A percentile compares a stretch with the other conserved stretches of the same genome.
Evolutionary conservation across 23 red algal species (phyloP).

Genomic region (Rhodosorus marinus): DNA sequence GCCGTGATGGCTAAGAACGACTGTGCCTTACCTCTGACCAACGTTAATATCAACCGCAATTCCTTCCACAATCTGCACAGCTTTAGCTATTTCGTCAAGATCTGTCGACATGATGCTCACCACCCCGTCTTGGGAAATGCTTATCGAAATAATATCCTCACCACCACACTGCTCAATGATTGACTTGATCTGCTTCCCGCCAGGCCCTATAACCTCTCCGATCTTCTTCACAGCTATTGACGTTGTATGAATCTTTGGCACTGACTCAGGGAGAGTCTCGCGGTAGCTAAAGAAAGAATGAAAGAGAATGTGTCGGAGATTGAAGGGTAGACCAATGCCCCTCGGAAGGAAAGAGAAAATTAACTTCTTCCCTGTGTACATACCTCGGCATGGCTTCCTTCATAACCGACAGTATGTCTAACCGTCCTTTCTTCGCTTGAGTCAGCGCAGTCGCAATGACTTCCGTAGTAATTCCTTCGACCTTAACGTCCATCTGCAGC

Average conservation of each 20-base stretch:
- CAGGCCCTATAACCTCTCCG: constrained; percentile 76
- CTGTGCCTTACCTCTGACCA: too few relatives aligned
- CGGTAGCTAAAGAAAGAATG: too few relatives aligned
- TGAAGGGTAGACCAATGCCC: too few relatives aligned
- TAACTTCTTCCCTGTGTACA: too few relatives aligned
- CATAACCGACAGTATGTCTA: constrained; percentile 63
- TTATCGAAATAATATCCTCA: constrained; percentile 49
- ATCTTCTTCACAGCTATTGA: constrained; percentile 34
- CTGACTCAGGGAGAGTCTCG: constrained; percentile 22
- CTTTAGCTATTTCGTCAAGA: constrained; percentile 15
- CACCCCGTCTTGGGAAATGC: constrained; percentile 42
- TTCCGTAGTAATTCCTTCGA: constrained; percentile 60
- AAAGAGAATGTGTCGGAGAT: too few relatives aligned
- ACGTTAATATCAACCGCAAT: constrained; percentile 1
- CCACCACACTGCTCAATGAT: constrained; percentile 85
- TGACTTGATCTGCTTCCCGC: constrained; percentile 50
- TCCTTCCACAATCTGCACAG: constrained; percentile 12
- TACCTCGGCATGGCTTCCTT: constrained; percentile 6
- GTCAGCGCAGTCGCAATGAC: constrained; percentile 32
- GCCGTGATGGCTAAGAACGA: too few relatives aligned
- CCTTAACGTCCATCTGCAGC: constrained; percentile 90
- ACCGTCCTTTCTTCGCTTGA: constrained; percentile 36
- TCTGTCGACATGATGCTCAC: constrained; percentile 31
- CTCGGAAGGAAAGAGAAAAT: too few relatives aligned
- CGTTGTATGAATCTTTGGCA: constrained; percentile 42